These are phyloP conservation scores for Basidiobolus meristosporus DNA, from an alignment of 371 early-diverging fungal genomes.

Conservation along the genomic window DNA sequence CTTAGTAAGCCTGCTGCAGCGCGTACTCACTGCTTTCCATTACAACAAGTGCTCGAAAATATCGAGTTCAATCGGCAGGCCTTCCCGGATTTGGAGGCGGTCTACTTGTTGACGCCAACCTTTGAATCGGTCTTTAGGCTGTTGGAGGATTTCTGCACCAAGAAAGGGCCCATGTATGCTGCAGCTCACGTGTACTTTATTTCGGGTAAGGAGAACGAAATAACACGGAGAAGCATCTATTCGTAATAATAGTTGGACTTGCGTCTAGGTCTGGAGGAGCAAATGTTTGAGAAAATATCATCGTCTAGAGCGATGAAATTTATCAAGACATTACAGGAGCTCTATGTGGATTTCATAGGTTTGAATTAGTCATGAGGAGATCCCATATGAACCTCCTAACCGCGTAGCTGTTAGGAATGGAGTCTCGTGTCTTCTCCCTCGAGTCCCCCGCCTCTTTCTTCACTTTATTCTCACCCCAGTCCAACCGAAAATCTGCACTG, in stretches of 20 bases:
- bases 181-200: slow-evolving; percentile 67
- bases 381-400: too few species aligned
- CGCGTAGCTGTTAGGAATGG: too few species aligned
- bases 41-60: slow-evolving; percentile 39
- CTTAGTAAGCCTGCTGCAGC: too few species aligned
- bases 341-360: slow-evolving; percentile 65
- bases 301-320: slow-evolving; percentile 27
- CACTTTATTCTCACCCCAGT: slow-evolving; percentile 21
- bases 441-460: slow-evolving; percentile 44
- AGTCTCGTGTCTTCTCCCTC: slow-evolving; percentile 60
- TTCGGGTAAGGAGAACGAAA: too few species aligned
- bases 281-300: slow-evolving; percentile 33
- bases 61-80: slow-evolving; percentile 67
- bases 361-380: too few species aligned
- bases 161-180: slow-evolving; percentile 47
- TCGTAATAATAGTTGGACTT: too few species aligned
- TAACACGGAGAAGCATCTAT: too few species aligned
- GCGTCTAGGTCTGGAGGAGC: slow-evolving; percentile 15
- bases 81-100: slow-evolving; percentile 65
- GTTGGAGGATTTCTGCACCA: slow-evolving; percentile 61
- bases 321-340: slow-evolving; percentile 47
- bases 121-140: slow-evolving; percentile 48
- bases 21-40: slow-evolving; percentile 3
- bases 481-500: too few species aligned
- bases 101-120: slow-evolving; percentile 82